Conservation (phyloP, 2,329 filamentous ascomycete genomes). For the Botryotinia narcissicola region DNA sequence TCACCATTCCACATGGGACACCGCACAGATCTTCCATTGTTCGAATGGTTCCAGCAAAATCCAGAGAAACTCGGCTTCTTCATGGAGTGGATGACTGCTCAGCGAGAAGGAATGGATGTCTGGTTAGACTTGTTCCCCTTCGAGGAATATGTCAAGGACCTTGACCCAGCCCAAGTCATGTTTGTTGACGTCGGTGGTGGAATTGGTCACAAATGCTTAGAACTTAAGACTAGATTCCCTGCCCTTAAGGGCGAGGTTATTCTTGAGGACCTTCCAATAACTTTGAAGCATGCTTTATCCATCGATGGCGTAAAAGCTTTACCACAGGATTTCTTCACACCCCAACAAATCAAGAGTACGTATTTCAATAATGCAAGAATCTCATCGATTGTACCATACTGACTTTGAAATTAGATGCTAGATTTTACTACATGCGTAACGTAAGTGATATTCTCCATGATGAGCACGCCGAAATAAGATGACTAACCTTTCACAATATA, state of each 20-base stretch:
- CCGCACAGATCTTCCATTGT: background rate
- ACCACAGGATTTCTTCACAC: slow-evolving; percentile 34
- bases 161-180: slow-evolving; percentile 24
- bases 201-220: slow-evolving; percentile 41
- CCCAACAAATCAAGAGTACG: slow-evolving; percentile 34
- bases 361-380: background rate
- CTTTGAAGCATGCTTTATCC: slow-evolving; percentile 29
- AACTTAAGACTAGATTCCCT: slow-evolving; percentile 39
- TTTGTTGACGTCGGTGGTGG: slow-evolving; percentile 45
- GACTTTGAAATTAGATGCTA: slow-evolving; percentile 14
- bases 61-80: background rate
- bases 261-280: slow-evolving; percentile 43
- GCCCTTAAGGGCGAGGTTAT: slow-evolving; percentile 40
- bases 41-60: slow-evolving; percentile 6
- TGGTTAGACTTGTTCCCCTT: slow-evolving; percentile 14
- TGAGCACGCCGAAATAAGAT: background rate
- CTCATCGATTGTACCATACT: background rate
- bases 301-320: slow-evolving; percentile 37
- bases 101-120: background rate
- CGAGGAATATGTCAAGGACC: background rate
- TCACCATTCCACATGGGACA: background rate
- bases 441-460: background rate
- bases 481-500: background rate
- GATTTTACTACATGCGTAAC: slow-evolving; percentile 42
- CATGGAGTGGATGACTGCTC: slow-evolving; percentile 1